These are phyloP conservation scores for Leccinum rimulosum DNA, from an alignment of 768 basidiomycete genomes.

Conservation along the genomic window DNA sequence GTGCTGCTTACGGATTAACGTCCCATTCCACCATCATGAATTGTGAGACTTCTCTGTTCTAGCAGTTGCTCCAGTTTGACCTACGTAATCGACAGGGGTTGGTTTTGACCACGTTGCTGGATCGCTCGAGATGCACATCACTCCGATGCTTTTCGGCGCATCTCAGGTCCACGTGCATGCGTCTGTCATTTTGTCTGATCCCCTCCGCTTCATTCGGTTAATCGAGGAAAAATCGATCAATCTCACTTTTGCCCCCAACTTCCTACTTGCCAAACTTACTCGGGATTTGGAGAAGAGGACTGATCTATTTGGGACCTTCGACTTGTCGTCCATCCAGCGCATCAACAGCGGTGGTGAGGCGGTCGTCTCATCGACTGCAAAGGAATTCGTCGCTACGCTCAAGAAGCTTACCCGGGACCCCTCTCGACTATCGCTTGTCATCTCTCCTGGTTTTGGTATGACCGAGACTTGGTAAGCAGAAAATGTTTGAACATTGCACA, in stretches of 20 bases:
- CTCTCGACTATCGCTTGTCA: constrained; percentile 12
- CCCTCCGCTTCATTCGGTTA: constrained; percentile 14
- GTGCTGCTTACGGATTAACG: not conserved
- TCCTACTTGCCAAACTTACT: not conserved
- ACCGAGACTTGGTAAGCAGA: not conserved
- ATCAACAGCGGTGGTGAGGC: not conserved
- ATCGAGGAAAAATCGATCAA: constrained; percentile 34
- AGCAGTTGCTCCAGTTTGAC: not conserved
- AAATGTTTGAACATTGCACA: not conserved
- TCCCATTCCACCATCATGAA: constrained; percentile 22
- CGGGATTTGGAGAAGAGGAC: constrained; percentile 3
- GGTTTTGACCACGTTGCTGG: constrained; percentile 43
- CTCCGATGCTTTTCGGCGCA: constrained; percentile 30
- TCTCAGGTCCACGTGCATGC: constrained; percentile 18
- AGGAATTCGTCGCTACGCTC: constrained; percentile 34
- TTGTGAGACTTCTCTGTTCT: constrained; percentile 18
- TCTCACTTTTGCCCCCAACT: constrained; percentile 9
- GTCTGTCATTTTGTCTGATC: constrained; percentile 15
- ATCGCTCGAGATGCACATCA: constrained; percentile 37
- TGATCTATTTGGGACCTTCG: constrained; percentile 22
- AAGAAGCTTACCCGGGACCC: constrained; percentile 18
- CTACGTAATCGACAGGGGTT: constrained; percentile 24
- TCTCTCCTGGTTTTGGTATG: constrained; percentile 32
- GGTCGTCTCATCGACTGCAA: constrained; percentile 24
- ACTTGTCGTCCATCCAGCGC: constrained; percentile 22